These are phyloP conservation scores for Parmelia sp. DNA, from an alignment of 495 filamentous ascomycete species.

Conservation along the genomic window DNA sequence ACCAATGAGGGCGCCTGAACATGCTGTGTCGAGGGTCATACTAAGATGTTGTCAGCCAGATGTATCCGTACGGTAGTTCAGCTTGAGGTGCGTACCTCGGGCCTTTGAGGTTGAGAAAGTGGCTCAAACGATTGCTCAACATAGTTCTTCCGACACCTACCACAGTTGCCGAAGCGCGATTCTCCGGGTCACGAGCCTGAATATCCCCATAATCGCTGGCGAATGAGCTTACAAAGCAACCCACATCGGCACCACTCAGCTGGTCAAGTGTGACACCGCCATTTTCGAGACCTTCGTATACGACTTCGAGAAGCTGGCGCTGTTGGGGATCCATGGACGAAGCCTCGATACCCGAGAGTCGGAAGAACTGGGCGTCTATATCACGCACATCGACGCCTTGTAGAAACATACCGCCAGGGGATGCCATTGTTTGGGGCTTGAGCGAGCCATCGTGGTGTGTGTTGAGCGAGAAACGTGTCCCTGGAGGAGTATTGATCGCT, in stretches of 20 bases:
- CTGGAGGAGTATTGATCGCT: conserved; percentile 6
- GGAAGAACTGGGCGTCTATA: conserved; percentile 39
- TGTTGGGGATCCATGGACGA: too few relatives aligned
- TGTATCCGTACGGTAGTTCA: too few relatives aligned
- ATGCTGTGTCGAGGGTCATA: conserved; percentile 32
- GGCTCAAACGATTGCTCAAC: conserved; percentile 32
- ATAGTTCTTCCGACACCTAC: conserved; percentile 30
- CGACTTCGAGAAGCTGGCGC: conserved; percentile 49
- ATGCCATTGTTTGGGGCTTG: conserved; percentile 25
- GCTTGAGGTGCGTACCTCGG: conserved; percentile 13
- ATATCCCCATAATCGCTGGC: conserved; percentile 26
- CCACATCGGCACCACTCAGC: conserved; percentile 13
- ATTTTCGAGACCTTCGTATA: conserved; percentile 38
- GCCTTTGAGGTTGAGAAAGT: conserved; percentile 34
- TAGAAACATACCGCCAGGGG: conserved; percentile 47
- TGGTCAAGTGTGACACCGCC: conserved; percentile 19
- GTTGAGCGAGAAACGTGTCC: conserved; percentile 2
- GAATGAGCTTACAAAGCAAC: conserved; percentile 21
- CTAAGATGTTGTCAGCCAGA: neutral
- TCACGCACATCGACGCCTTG: conserved; percentile 31
- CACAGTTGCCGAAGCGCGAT: conserved; percentile 16
- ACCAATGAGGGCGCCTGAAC: conserved; percentile 15
- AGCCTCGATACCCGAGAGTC: conserved; percentile 38
- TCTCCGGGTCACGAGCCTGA: conserved; percentile 31
- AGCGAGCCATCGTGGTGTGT: conserved; percentile 17